These are phyloP conservation scores for Neonectria neomacrospora DNA, from an alignment of 2,329 filamentous ascomycete species.

Conservation along the genomic window DNA sequence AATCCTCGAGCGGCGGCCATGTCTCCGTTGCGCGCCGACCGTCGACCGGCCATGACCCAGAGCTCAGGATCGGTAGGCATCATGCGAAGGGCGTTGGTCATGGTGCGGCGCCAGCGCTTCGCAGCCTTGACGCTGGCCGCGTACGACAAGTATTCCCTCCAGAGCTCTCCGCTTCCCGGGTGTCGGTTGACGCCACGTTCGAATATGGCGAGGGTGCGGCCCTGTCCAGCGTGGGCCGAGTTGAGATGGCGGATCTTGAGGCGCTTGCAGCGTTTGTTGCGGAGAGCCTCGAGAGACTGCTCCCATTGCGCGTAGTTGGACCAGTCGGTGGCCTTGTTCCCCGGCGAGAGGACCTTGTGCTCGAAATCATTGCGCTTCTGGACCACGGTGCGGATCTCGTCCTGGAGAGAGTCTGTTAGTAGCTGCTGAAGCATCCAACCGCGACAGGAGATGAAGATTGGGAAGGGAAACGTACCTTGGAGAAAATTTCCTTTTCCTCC, in stretches of 20 bases:
- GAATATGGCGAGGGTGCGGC: constrained; percentile 88
- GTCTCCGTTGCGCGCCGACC: constrained; percentile 82
- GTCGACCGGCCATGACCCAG: constrained; percentile 87
- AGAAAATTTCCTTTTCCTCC: constrained; percentile 91
- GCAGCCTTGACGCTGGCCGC: constrained; percentile 74
- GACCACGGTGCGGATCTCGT: constrained; percentile 90
- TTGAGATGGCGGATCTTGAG: constrained; percentile 76
- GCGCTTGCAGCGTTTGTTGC: constrained; percentile 83
- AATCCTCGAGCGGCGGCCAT: constrained; percentile 85
- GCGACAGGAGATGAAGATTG: neutral
- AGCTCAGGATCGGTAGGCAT: constrained; percentile 85
- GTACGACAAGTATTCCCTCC: constrained; percentile 91
- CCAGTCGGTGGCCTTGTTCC: constrained; percentile 81
- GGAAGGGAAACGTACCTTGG: constrained; percentile 63
- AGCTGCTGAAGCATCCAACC: neutral
- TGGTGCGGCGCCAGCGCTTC: constrained; percentile 72
- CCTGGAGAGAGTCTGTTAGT: constrained; percentile 59
- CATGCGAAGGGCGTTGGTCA: constrained; percentile 79
- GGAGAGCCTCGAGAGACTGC: constrained; percentile 76
- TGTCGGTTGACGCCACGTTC: constrained; percentile 88
- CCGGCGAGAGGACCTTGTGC: constrained; percentile 86
- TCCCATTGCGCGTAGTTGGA: constrained; percentile 83
- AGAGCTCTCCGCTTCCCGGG: constrained; percentile 81
- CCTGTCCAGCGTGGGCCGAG: constrained; percentile 77
- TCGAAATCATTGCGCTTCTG: constrained; percentile 94